Conservation (phyloP, 495 filamentous ascomycete species). For the Xanthoparmelia taractica region DNA sequence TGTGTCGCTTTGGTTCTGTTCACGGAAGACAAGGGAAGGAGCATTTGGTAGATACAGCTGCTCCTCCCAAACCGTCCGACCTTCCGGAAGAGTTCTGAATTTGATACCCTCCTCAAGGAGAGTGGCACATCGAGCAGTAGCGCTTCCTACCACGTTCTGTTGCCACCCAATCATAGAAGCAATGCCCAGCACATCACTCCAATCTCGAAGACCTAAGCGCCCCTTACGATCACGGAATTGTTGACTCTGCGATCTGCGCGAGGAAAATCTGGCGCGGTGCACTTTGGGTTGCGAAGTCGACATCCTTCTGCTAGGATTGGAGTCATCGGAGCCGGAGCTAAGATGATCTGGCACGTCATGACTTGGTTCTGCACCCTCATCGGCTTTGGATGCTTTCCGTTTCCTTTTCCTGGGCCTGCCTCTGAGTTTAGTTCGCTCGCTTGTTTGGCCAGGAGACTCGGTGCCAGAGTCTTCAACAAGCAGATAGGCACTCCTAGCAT, state of each 20-base stretch:
- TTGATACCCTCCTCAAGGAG: slow-evolving; percentile 61
- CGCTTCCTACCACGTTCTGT: slow-evolving; percentile 50
- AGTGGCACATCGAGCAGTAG: slow-evolving; percentile 59
- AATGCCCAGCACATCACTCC: slow-evolving; percentile 70
- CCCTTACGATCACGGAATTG: slow-evolving; percentile 18
- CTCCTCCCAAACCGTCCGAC: slow-evolving; percentile 11
- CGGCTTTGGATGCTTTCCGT: slow-evolving; percentile 5
- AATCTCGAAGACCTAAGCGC: slow-evolving; percentile 54
- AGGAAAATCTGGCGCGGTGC: neutral
- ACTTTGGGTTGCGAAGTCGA: neutral
- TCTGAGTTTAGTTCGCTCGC: slow-evolving; percentile 21
- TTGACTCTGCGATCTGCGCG: neutral
- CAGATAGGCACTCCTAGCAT: slow-evolving; percentile 44
- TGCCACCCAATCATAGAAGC: slow-evolving; percentile 64
- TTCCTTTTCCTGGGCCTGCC: slow-evolving; percentile 18
- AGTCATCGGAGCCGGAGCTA: neutral
- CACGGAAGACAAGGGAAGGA: neutral
- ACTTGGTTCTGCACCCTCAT: slow-evolving; percentile 18
- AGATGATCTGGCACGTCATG: neutral
- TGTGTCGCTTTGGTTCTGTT: neutral
- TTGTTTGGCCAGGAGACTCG: slow-evolving; percentile 24
- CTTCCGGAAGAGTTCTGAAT: slow-evolving; percentile 50
- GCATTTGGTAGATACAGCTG: neutral
- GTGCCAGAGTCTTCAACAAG: slow-evolving; percentile 26
- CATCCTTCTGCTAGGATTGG: neutral